Percentiles rank a stretch among this genome's conserved stretches.
These are phyloP conservation scores for Ganoderma sinense DNA, from an alignment of 1,284 basidiomycete genomes.

Conservation along the genomic window DNA sequence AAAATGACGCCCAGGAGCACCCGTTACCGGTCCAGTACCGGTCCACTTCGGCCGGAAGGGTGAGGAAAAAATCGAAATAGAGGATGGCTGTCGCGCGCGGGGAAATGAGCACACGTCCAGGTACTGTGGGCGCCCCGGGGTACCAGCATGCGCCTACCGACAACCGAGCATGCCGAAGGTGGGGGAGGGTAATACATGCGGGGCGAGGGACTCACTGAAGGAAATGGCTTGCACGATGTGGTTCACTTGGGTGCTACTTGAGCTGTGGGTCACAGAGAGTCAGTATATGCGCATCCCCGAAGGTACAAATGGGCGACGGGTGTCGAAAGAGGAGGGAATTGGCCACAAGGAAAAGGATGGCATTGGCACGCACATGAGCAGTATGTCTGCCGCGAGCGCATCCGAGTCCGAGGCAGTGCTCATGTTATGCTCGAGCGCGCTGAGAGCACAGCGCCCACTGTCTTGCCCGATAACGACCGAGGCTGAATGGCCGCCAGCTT, in stretches of 20 bases:
- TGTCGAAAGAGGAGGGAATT: too few species aligned
- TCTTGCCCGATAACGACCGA: neutral
- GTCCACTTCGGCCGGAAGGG: conserved; percentile 38
- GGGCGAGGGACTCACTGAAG: conserved; percentile 9
- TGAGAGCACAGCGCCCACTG: neutral
- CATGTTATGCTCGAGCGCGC: conserved; percentile 12
- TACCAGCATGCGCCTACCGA: neutral
- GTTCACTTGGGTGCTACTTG: conserved; percentile 21
- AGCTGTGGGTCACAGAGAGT: neutral
- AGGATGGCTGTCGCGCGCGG: conserved; percentile 4
- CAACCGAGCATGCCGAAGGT: neutral
- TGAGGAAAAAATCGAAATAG: conserved; percentile 32
- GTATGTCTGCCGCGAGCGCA: conserved; percentile 7
- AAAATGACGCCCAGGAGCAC: conserved; percentile 12
- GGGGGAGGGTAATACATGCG: neutral
- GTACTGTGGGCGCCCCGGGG: too few species aligned
- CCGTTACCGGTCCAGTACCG: conserved; percentile 13
- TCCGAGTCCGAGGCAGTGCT: conserved; percentile 2
- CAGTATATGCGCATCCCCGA: neutral
- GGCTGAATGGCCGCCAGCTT: conserved; percentile 54
- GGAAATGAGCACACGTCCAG: neutral
- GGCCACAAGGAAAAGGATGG: neutral
- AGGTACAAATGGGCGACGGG: too few species aligned
- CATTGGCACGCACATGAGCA: neutral
- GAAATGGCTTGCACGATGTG: conserved; percentile 9